phyloP scores from a whole-genome alignment of 805 yeast species.

The Crinitomyces ghanaensis region DNA sequence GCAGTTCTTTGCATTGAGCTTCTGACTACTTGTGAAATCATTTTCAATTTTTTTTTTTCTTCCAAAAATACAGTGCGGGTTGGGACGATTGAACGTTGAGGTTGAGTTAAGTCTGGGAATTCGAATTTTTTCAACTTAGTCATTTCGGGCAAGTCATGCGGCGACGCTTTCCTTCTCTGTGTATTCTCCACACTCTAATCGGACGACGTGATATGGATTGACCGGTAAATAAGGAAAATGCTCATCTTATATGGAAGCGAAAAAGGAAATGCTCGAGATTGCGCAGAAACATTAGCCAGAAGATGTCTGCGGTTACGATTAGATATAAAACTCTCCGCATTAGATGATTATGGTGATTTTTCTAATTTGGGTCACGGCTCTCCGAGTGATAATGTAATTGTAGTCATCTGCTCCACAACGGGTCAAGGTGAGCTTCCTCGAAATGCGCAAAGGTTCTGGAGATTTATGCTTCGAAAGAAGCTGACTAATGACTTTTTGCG shows the following conservation, averaged over 20 bases:
- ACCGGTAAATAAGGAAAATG: too few species aligned
- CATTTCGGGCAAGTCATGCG: too few species aligned
- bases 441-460: conserved; percentile 66
- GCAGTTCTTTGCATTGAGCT: too few species aligned
- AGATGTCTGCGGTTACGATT: conserved; percentile 44
- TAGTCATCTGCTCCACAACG: conserved; percentile 72
- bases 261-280: conserved; percentile 84
- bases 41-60: too few species aligned
- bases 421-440: conserved; percentile 93
- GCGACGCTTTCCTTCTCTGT: too few species aligned
- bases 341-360: conserved; percentile 50
- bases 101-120: too few species aligned
- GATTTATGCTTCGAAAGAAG: conserved; percentile 53
- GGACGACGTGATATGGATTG: too few species aligned
- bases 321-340: conserved; percentile 35
- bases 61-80: too few species aligned
- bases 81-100: too few species aligned
- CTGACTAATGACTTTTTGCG: conserved; percentile 50
- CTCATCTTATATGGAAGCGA: conserved; percentile 81
- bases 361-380: conserved; percentile 1
- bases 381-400: conserved; percentile 36
- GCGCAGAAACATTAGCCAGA: conserved; percentile 52
- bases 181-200: too few species aligned
- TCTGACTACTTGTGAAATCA: too few species aligned
- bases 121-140: too few species aligned